These are phyloP conservation scores for Dicorynia guianensis DNA, from an alignment of 306 rosid genomes.

Conservation along the genomic window DNA sequence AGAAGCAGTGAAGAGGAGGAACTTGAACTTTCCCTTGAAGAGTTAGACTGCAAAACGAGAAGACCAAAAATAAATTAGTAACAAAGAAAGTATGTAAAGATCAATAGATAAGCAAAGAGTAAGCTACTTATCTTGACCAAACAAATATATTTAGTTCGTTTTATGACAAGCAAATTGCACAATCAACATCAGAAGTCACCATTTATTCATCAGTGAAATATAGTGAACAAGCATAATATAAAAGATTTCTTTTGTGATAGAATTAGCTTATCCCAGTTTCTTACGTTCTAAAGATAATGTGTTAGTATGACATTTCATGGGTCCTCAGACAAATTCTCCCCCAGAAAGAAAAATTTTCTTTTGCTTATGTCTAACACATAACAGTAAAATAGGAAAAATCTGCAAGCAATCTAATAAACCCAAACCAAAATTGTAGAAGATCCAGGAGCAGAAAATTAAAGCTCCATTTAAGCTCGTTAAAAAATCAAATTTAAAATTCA, in stretches of 20 bases:
- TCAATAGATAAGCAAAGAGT: neutral
- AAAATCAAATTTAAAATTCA: neutral
- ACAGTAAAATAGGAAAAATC: constrained; percentile 2
- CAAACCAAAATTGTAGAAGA: constrained; percentile 1
- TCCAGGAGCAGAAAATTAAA: neutral
- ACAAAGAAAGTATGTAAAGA: neutral
- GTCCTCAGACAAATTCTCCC: neutral
- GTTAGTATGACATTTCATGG: neutral
- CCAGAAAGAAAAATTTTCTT: too few relatives aligned
- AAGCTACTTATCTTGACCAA: neutral
- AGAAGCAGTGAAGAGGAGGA: constrained; percentile 39
- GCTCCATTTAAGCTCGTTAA: neutral
- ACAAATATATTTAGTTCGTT: constrained; percentile 25
- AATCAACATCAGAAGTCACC: constrained; percentile 1
- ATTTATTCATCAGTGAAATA: neutral
- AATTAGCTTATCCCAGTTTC: neutral
- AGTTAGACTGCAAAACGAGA: constrained; percentile 46
- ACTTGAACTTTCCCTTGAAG: constrained; percentile 36
- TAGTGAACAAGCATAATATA: neutral
- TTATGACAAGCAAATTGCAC: neutral
- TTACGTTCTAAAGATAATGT: constrained; percentile 20
- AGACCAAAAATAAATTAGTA: neutral
- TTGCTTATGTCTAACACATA: neutral
- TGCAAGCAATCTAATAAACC: neutral
- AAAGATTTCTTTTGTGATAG: neutral